Evolutionary conservation across 805 yeast genomes (phyloP).

Genomic region (Candida maris): DNA sequence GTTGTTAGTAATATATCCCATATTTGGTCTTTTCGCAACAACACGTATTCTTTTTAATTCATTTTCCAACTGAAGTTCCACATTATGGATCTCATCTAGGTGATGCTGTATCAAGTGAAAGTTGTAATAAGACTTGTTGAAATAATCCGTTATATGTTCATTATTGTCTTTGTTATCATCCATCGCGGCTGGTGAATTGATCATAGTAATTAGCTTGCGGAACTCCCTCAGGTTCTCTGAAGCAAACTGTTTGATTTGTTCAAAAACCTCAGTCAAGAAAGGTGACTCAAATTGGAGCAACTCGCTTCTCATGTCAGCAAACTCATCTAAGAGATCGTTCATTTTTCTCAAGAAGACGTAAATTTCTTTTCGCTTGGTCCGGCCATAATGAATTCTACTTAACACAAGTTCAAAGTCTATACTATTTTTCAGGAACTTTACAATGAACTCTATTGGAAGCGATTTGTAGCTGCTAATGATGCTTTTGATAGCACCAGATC

Average conservation of each 20-base stretch:
- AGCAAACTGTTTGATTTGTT: slow-evolving; percentile 12
- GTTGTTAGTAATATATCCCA: slow-evolving; percentile 52
- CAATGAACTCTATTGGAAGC: slow-evolving; percentile 32
- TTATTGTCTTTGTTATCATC: slow-evolving; percentile 46
- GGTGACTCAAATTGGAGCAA: slow-evolving; percentile 18
- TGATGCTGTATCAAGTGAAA: slow-evolving; percentile 31
- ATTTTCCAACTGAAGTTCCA: slow-evolving; percentile 45
- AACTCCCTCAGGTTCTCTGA: slow-evolving; percentile 24
- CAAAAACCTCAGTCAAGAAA: slow-evolving; percentile 22
- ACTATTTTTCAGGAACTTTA: slow-evolving; percentile 27
- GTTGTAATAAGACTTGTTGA: slow-evolving; percentile 42
- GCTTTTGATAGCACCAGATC: slow-evolving; percentile 60
- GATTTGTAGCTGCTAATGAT: slow-evolving; percentile 38
- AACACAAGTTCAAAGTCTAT: slow-evolving; percentile 59
- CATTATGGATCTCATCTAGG: slow-evolving; percentile 39
- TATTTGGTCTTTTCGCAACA: slow-evolving; percentile 51
- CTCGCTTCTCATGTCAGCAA: slow-evolving; percentile 17
- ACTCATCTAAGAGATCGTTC: slow-evolving; percentile 34
- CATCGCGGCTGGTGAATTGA: slow-evolving; percentile 50
- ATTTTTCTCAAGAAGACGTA: slow-evolving; percentile 50
- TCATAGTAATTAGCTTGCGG: slow-evolving; percentile 41
- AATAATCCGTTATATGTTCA: slow-evolving; percentile 34
- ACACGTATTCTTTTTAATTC: slow-evolving; percentile 50
- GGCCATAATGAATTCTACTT: slow-evolving; percentile 56
- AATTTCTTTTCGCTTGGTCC: slow-evolving; percentile 57